phyloP scores from a whole-genome alignment of 305 asterid species.

The Petunia hybrid region DNA sequence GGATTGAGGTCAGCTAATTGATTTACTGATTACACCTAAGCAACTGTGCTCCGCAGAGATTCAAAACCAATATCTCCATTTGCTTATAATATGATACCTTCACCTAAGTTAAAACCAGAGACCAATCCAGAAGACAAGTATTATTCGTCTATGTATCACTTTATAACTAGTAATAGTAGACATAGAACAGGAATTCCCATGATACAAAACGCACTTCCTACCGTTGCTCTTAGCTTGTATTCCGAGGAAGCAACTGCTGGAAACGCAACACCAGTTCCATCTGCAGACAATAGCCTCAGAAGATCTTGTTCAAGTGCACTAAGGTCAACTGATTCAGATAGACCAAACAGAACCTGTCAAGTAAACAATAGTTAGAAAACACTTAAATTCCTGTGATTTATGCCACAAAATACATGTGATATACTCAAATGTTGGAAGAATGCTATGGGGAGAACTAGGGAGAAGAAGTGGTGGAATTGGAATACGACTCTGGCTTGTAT shows the following conservation, averaged over 20 bases:
- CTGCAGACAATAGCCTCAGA: conserved; percentile 61
- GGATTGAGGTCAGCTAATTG: background rate
- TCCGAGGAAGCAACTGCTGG: conserved; percentile 80
- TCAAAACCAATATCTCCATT: background rate
- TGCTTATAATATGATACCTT: conserved; percentile 17
- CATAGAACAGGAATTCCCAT: conserved; percentile 13
- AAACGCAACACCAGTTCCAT: conserved; percentile 46
- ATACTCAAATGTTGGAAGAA: no score
- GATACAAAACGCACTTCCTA: conserved; percentile 39
- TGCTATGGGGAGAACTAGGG: no score
- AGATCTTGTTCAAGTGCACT: conserved; percentile 79
- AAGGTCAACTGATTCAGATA: conserved; percentile 68
- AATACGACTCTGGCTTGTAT: no score
- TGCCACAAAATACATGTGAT: no score
- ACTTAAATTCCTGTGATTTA: background rate
- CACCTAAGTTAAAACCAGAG: conserved; percentile 13
- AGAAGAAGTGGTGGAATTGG: no score
- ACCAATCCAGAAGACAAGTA: conserved; percentile 19
- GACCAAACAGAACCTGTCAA: conserved; percentile 88
- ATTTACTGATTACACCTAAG: background rate
- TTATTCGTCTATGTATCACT: background rate
- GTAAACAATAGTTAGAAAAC: conserved; percentile 18
- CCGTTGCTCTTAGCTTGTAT: conserved; percentile 88
- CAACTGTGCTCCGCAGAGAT: background rate
- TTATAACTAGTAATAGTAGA: background rate